Percentiles rank a stretch among this genome's conserved stretches.
Conservation (phyloP, 2,329 filamentous ascomycete species). For the Verruconis gallopava region DNA sequence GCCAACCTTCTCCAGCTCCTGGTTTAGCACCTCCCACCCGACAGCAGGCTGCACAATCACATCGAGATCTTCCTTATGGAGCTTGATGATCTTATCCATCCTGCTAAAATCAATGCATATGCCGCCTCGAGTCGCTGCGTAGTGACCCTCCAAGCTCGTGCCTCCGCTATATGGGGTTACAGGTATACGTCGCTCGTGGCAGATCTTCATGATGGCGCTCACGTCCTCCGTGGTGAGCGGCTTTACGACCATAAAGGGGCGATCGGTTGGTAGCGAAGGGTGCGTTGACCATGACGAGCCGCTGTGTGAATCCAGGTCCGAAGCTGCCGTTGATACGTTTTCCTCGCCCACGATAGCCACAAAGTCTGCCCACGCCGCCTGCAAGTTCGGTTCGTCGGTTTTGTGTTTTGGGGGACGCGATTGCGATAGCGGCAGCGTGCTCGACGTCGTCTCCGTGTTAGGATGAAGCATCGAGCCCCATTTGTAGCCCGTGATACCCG, state of each 20-base stretch:
- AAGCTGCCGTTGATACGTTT: constrained; percentile 45
- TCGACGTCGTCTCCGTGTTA: constrained; percentile 33
- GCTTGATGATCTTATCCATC: constrained; percentile 67
- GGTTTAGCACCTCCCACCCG: constrained; percentile 78
- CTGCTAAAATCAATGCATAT: constrained; percentile 75
- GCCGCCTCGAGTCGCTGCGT: constrained; percentile 67
- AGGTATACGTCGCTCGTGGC: constrained; percentile 66
- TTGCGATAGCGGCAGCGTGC: constrained; percentile 42
- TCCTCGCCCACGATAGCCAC: constrained; percentile 48
- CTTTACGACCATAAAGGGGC: constrained; percentile 54
- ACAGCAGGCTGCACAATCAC: constrained; percentile 52
- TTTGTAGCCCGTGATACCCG: constrained; percentile 42
- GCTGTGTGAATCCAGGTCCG: constrained; percentile 43
- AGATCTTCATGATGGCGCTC: constrained; percentile 76
- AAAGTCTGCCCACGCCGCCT: constrained; percentile 53
- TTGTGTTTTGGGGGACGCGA: constrained; percentile 40
- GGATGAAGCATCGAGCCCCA: constrained; percentile 37
- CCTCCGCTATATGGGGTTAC: constrained; percentile 81
- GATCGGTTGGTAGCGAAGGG: constrained; percentile 26
- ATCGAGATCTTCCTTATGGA: constrained; percentile 58
- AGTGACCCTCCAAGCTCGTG: constrained; percentile 82
- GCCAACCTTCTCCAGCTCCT: constrained; percentile 54
- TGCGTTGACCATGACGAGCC: constrained; percentile 53
- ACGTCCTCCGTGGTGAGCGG: constrained; percentile 71
- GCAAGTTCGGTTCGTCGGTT: constrained; percentile 42